These are phyloP conservation scores for Aschersonia sp. DNA, from an alignment of 2,329 filamentous ascomycete genomes.

Conservation along the genomic window DNA sequence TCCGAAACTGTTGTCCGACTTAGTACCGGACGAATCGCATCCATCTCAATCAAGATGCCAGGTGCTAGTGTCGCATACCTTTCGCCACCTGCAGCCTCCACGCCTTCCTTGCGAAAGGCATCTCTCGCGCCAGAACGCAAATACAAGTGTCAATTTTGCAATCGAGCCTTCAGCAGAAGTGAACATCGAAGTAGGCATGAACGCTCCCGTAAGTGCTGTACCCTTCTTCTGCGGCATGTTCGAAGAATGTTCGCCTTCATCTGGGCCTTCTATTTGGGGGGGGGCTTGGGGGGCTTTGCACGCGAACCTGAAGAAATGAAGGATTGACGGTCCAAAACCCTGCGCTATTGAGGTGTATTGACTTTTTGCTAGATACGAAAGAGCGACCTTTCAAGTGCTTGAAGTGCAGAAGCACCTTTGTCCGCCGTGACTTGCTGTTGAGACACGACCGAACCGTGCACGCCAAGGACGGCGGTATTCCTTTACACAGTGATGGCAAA, in stretches of 20 bases:
- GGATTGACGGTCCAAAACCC: no score
- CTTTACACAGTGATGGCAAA: constrained; percentile 88
- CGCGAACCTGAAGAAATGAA: no score
- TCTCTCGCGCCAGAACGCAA: constrained; percentile 80
- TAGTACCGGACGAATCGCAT: not conserved
- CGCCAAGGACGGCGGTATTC: constrained; percentile 90
- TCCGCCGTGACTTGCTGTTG: constrained; percentile 87
- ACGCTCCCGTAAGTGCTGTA: constrained; percentile 72
- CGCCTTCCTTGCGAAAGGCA: constrained; percentile 61
- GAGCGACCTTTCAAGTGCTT: constrained; percentile 97
- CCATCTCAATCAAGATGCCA: constrained; percentile 43
- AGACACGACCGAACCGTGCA: constrained; percentile 97
- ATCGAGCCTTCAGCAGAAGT: constrained; percentile 90
- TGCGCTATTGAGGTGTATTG: not conserved
- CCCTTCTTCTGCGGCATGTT: not conserved
- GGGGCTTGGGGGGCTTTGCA: no score
- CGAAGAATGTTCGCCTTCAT: not conserved
- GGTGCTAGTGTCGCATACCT: constrained; percentile 53
- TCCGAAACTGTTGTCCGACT: not conserved
- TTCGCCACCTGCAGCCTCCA: constrained; percentile 49
- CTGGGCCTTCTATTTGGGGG: not conserved
- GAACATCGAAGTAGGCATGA: constrained; percentile 96
- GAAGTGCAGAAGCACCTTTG: constrained; percentile 97
- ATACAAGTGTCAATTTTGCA: constrained; percentile 99
- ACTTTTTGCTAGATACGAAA: constrained; percentile 63